Evolutionary conservation across 805 yeast genomes (phyloP), one percentile per base, ranked within the genome.

Genomic region (Teunomyces pallodes): DNA sequence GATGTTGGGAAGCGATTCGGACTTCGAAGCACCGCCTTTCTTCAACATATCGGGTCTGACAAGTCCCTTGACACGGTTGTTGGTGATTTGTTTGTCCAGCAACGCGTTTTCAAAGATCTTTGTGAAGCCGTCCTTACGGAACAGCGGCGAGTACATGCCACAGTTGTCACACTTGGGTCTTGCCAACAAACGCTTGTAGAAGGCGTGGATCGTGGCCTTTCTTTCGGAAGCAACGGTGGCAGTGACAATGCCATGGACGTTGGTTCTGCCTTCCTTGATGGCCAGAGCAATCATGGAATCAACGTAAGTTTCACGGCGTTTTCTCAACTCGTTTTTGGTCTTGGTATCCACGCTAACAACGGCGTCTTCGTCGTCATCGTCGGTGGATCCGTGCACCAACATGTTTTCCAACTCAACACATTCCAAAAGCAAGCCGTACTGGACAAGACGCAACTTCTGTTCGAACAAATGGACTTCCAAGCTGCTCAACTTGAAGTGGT

Each of bases 131-230:
- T 94, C 99, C 61, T 91, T 92, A 72, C 99, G 83, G 75, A 86
- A 92, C 31, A 86, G 76, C 47, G 99, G 98, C 40, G 97, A 90
- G 67, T 76, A 88, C 96, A 91, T 88, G 39, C 90, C 89, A 79
- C 99, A 94, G 69, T 91, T 90, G 60, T 89, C 96, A 80, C 99
- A 94, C 67, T 84, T 87, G 47, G 90, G 84, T 67, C 97, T 82
- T 42, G 86, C 67, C 53, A 88, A 70, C 43, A 91, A 67, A 58
- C 80, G 80, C 58, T 80, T 81, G 74, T 90, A 88, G 59, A 91
- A 86, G 31, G 85, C 90, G 49, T 83, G 85, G 54, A 90, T 76
- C 47, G 82, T 68, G 9, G 64, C 65, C 65, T 92, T 90, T 70
- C 99, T 83, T 69, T 89, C 96, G 59, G 90, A 96, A 27, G 81